Evolutionary conservation across 352 stramenopile genomes (phyloP), one percentile per base, ranked within the genome.

Genomic region (Thalassiosira hispida): DNA sequence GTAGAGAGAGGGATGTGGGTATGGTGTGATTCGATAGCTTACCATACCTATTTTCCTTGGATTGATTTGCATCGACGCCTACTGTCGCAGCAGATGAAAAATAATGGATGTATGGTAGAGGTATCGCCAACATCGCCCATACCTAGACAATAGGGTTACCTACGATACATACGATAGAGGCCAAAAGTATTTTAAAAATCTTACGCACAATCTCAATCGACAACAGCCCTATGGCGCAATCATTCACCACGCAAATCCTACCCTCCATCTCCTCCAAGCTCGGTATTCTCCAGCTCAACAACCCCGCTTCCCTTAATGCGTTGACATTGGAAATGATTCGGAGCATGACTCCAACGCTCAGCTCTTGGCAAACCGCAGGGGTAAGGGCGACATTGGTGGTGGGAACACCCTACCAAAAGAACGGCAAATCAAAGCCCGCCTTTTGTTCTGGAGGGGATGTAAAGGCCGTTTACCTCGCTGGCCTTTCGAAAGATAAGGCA

Each of bases 361-460:
- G 94, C 31, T 92, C 91, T 73, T 93, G 95, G 69, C 90, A 96
- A 60, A 74, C 69, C 31, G 75, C 88, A 29, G 96, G 89, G 1
- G 85, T 96, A 22, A 93, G 96, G 74, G 85, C 91, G 31, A 87
- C 70, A 0, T n/a, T 91, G 1, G 67, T 86, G 60, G 63, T 83
- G 18, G 78, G 60, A 46, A 20, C 69, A 18, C 68, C 76, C 5
- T 79, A 78, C 31, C 67, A 79, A 57, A 68, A 79, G 33, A 73
- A 75, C 55, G 81, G 63, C 40, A 79, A 70, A 23, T 29, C 16
- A 23, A 75, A 68, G 33, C 95, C 95, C 73, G 92, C 95, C 5
- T 98, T 99, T 81, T 99, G 96, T 89, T 96, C 96, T 7, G 96
- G 96, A 52, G 96, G 96, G 33, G 96, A 99, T 87, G 96, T 99